Conservation (phyloP, 306 rosid genomes). For the Corylus americana region DNA sequence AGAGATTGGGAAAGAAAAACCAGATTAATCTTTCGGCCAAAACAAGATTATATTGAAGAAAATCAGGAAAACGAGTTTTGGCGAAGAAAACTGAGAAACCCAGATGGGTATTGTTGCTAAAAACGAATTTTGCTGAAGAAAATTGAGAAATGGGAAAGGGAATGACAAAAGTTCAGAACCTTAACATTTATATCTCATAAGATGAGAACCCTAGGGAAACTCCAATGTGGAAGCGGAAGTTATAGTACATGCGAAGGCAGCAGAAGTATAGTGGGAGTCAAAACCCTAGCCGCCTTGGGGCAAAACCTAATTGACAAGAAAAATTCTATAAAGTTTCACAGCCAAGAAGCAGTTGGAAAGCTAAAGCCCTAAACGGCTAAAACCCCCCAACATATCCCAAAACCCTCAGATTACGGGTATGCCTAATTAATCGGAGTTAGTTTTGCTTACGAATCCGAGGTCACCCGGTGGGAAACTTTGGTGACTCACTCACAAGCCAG, state of each 20-base stretch:
- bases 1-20: slow-evolving; percentile 16
- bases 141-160: not conserved
- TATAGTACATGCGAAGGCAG: slow-evolving; percentile 6
- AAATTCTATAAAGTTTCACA: not conserved
- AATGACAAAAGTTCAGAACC: slow-evolving; percentile 15
- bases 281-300: slow-evolving; percentile 86
- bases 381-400: slow-evolving; percentile 36
- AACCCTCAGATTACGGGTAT: slow-evolving; percentile 25
- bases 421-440: not conserved
- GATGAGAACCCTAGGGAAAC: not conserved
- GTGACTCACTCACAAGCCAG: too few relatives aligned
- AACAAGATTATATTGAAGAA: not conserved
- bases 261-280: slow-evolving; percentile 18
- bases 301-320: slow-evolving; percentile 15
- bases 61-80: not conserved
- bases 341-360: slow-evolving; percentile 14
- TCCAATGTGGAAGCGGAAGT: not conserved
- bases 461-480: not conserved
- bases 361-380: slow-evolving; percentile 28
- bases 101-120: not conserved
- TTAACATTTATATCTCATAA: slow-evolving; percentile 1
- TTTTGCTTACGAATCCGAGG: not conserved
- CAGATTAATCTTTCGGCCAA: slow-evolving; percentile 6
- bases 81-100: not conserved
- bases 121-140: not conserved